Percentiles rank a stretch among this genome's conserved stretches.
phyloP scores from a whole-genome alignment of 371 early-diverging fungal species.

The Thermomucor indicae-seudaticae region DNA sequence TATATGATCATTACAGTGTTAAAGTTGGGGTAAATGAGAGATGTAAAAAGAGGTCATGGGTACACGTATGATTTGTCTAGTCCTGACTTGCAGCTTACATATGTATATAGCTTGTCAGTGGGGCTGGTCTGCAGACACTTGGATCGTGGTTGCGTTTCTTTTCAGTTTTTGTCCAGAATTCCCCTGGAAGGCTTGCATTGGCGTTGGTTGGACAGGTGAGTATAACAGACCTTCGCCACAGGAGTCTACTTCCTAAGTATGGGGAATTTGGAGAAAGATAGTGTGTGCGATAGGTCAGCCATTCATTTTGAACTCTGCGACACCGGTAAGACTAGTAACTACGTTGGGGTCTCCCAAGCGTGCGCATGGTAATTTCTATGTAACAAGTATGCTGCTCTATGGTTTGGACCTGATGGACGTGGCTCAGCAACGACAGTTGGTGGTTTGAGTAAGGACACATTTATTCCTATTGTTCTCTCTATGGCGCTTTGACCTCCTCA shows the following conservation, averaged over 20 bases:
- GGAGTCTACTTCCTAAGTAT: no score
- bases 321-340: constrained; percentile 29
- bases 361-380: not conserved
- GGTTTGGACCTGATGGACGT: constrained; percentile 39
- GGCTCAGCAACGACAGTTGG: constrained; percentile 35
- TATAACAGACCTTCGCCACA: not conserved
- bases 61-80: no score
- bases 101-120: constrained; percentile 35
- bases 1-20: constrained; percentile 47
- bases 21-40: constrained; percentile 44
- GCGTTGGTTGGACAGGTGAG: constrained; percentile 41
- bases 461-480: not conserved
- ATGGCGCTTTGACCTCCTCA: not conserved
- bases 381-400: constrained; percentile 36
- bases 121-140: constrained; percentile 29
- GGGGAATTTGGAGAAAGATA: constrained; percentile 14
- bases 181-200: constrained; percentile 23
- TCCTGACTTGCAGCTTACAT: no score
- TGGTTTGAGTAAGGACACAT: constrained; percentile 27
- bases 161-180: constrained; percentile 22
- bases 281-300: constrained; percentile 45
- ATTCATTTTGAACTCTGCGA: constrained; percentile 38
- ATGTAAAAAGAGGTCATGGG: no score
- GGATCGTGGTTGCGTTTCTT: constrained; percentile 43
- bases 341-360: not conserved